phyloP scores from a whole-genome alignment of 139 green algal genomes.

The Chlamydomonas schloesseri region DNA sequence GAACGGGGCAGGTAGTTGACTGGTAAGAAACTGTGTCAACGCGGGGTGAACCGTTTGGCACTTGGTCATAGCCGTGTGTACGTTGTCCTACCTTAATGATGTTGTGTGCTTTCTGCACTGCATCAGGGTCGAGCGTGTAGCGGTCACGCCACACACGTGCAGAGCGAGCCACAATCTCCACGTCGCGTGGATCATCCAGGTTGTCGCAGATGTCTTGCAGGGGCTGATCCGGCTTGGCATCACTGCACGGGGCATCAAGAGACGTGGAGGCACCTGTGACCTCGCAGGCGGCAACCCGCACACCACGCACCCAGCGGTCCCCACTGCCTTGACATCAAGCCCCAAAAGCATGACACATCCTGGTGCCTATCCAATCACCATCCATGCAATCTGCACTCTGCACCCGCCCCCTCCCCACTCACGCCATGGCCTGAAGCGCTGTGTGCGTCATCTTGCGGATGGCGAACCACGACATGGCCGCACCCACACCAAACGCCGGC shows the following conservation, averaged over 20 bases:
- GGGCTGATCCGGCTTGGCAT: not conserved
- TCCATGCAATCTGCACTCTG: not conserved
- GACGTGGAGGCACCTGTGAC: not conserved
- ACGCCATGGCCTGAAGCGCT: not conserved
- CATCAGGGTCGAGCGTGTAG: not conserved
- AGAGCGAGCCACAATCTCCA: constrained; percentile 23
- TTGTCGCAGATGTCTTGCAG: not conserved
- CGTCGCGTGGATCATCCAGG: constrained; percentile 10
- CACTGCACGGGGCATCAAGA: not conserved
- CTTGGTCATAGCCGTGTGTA: not conserved
- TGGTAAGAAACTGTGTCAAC: too few species aligned
- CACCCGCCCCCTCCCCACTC: not conserved
- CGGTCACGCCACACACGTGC: constrained; percentile 9
- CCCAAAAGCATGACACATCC: too few species aligned
- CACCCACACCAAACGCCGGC: not conserved
- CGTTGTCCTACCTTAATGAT: not conserved
- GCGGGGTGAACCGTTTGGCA: too few species aligned
- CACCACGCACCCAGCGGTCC: too few species aligned
- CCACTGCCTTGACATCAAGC: too few species aligned
- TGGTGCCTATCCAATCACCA: too few species aligned
- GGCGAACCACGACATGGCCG: not conserved
- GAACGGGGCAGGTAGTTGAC: too few species aligned
- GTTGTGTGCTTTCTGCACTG: not conserved
- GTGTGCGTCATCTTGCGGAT: not conserved
- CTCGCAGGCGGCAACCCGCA: not conserved